Conservation (phyloP, 73 alveolate genomes). For the Paramecium biaurelia region DNA sequence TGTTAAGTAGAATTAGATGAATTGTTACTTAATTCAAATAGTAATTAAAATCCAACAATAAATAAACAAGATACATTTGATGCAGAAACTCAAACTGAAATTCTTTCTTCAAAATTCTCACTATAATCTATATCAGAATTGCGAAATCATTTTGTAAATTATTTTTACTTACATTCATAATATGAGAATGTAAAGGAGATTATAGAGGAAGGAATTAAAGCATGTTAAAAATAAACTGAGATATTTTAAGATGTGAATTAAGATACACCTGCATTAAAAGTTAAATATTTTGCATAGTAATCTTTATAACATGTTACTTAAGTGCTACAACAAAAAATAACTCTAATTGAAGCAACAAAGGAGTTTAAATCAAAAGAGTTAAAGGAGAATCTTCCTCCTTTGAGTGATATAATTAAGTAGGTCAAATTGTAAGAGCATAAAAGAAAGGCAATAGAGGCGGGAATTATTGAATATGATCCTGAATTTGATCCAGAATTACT, state of each 20-base stretch:
- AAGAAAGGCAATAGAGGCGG: slow-evolving; percentile 30
- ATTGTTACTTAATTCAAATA: neutral
- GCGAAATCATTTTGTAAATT: neutral
- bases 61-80: neutral
- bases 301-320: neutral
- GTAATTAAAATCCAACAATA: neutral
- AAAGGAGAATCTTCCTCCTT: neutral
- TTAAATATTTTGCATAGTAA: neutral
- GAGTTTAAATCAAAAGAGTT: neutral
- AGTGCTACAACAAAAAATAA: neutral
- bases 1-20: neutral
- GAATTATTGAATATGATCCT: slow-evolving; percentile 42
- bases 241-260: neutral
- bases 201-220: neutral
- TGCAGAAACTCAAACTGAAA: neutral
- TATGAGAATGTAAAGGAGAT: neutral
- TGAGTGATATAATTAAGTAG: neutral
- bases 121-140: neutral
- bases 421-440: neutral
- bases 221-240: neutral
- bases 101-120: neutral
- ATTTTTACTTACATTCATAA: neutral
- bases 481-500: slow-evolving; percentile 40
- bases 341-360: neutral
- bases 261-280: neutral